phyloP scores from a whole-genome alignment of 1,284 basidiomycete genomes.

The Ceratobasidium sp. region DNA sequence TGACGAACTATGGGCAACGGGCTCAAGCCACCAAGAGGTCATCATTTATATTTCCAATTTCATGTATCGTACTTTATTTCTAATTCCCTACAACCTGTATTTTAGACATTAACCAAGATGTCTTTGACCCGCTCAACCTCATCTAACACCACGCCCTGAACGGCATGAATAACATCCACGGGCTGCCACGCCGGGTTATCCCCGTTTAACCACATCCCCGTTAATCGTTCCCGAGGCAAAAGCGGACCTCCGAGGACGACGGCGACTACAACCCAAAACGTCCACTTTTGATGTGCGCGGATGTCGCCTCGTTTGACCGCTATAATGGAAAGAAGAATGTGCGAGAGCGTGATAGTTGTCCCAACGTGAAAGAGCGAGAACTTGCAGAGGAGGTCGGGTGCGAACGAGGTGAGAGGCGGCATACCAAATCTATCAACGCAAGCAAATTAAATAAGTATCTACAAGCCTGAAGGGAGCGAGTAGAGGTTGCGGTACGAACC shows the following conservation, averaged over 20 bases:
- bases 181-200: constrained; percentile 13
- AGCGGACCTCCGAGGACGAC: constrained; percentile 2
- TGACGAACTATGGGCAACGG: too few relatives aligned
- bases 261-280: not conserved
- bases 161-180: too few relatives aligned
- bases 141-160: too few relatives aligned
- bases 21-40: too few relatives aligned
- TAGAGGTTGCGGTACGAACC: not conserved
- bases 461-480: not conserved
- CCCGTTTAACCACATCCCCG: constrained; percentile 1
- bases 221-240: constrained; percentile 1
- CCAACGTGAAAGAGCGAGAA: constrained; percentile 15
- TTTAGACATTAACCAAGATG: too few relatives aligned
- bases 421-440: not conserved
- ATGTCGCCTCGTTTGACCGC: constrained; percentile 4
- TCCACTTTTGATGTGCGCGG: not conserved
- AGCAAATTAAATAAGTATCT: not conserved
- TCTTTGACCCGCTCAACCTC: too few relatives aligned
- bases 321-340: not conserved
- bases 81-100: too few relatives aligned
- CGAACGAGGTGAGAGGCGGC: constrained; percentile 3
- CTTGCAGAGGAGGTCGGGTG: not conserved
- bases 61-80: too few relatives aligned
- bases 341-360: not conserved
- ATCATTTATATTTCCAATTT: too few relatives aligned